These are phyloP conservation scores for Gaeumannomyces sp. DNA, from an alignment of 2,329 filamentous ascomycete species.

Conservation along the genomic window DNA sequence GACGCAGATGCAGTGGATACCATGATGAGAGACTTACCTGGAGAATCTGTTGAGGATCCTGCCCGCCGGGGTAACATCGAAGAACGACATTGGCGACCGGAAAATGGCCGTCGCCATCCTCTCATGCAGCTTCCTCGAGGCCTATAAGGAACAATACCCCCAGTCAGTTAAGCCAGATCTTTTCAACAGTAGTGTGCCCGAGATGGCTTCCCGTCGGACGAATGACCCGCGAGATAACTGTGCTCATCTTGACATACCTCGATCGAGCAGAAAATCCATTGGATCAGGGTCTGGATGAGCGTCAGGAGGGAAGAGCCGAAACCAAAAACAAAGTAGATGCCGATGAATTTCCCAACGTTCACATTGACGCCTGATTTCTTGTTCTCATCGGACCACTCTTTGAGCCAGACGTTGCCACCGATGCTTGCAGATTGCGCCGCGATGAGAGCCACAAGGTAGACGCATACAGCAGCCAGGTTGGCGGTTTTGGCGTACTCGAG, in stretches of 20 bases:
- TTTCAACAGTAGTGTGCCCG: not conserved
- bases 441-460: constrained; percentile 74
- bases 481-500: constrained; percentile 90
- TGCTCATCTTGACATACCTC: constrained; percentile 52
- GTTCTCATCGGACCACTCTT: constrained; percentile 84
- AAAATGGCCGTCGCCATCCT: constrained; percentile 97
- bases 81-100: constrained; percentile 96
- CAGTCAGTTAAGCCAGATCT: not conserved
- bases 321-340: constrained; percentile 92
- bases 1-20: not conserved
- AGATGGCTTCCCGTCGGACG: not conserved
- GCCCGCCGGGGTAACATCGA: constrained; percentile 94
- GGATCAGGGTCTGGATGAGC: constrained; percentile 83
- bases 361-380: constrained; percentile 60
- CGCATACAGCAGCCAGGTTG: constrained; percentile 73
- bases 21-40: constrained; percentile 48
- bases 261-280: constrained; percentile 99
- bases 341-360: constrained; percentile 81
- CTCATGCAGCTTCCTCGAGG: constrained; percentile 92
- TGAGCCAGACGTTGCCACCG: constrained; percentile 85
- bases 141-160: constrained; percentile 38
- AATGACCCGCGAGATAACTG: constrained; percentile 12
- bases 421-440: constrained; percentile 78
- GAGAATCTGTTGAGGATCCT: constrained; percentile 96
- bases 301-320: constrained; percentile 80